Evolutionary conservation across 1,139 yeast genomes (phyloP), one percentile per base, ranked within the genome.

Genomic region (Candida glucosophila): DNA sequence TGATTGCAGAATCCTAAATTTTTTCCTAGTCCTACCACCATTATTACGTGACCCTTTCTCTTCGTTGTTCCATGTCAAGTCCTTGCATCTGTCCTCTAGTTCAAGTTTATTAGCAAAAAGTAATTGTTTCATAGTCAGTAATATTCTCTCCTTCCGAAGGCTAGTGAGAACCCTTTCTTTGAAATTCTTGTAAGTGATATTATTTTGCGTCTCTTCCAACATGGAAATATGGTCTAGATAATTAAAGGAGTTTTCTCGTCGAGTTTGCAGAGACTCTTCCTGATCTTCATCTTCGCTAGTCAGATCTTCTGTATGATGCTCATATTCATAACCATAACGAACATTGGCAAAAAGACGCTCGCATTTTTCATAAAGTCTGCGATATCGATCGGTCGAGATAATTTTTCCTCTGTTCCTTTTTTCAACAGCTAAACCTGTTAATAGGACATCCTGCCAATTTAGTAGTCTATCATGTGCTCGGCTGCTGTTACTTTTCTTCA

Each of bases 361-460:
- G 30, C 58, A 52, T 22, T 34, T 34, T 5, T 36, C 30, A 29
- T 41, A 47, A 11, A 51, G 24, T 5, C 26, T 19, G 13, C 26
- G 24, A 26, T 40, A 43, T n/a, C n/a, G n/a, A n/a, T n/a, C n/a
- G n/a, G n/a, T n/a, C n/a, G n/a, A n/a, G n/a, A n/a, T n/a, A n/a
- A n/a, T n/a, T n/a, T n/a, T n/a, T 12, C 34, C 28, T n/a, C n/a
- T n/a, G 2, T 45, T 45, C 2, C 37, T 20, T 21, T 41, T 40
- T 14, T 40, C 44, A 6, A 32, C 32, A 14, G 38, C 37, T 14
- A 49, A 27, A 2, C 49, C 48, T 12, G 52, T 39, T 17, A 43
- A 28, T 7, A 57, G 29, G 2, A 57, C 40, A 12, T 54, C 52
- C 23, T 43, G 49, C 65, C 65, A 58, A 17, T 40, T 31, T 5